Percentiles rank a stretch among this genome's conserved stretches.
Evolutionary conservation across 352 stramenopile genomes (phyloP).

Genomic region (Paralagenidium karlingii): DNA sequence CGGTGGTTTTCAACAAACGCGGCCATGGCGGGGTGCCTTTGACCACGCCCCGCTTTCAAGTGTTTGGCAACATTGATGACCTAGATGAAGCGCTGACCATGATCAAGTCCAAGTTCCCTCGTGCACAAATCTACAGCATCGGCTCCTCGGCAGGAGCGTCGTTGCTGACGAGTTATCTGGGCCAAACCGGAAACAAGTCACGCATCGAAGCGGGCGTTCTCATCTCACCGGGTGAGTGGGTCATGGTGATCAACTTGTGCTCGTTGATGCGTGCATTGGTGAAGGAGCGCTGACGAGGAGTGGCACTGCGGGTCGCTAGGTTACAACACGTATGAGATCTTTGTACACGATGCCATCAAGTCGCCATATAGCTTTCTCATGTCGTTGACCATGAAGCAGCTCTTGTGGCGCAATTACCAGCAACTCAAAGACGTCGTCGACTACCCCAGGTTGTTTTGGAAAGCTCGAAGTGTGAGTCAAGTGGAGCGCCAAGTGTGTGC

Average conservation of each 20-base stretch:
- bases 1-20: constrained; percentile 79
- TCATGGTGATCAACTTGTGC: too few species aligned
- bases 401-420: constrained; percentile 33
- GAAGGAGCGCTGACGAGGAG: not conserved
- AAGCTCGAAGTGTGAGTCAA: constrained; percentile 37
- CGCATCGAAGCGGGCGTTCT: constrained; percentile 40
- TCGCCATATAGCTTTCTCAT: constrained; percentile 68
- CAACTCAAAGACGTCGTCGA: constrained; percentile 35
- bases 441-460: constrained; percentile 22
- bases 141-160: constrained; percentile 62
- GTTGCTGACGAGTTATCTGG: constrained; percentile 57
- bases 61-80: constrained; percentile 54
- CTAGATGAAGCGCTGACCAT: constrained; percentile 34
- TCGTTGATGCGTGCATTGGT: too few species aligned
- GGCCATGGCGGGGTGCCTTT: constrained; percentile 54
- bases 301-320: constrained; percentile 2
- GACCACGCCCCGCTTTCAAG: constrained; percentile 47
- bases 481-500: constrained; percentile 75
- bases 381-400: constrained; percentile 58
- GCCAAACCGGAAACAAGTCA: constrained; percentile 37
- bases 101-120: constrained; percentile 29
- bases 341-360: constrained; percentile 49
- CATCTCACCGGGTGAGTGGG: constrained; percentile 59
- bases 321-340: constrained; percentile 67
- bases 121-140: constrained; percentile 42